Evolutionary conservation across 768 basidiomycete species (phyloP).

Genomic region (Leccinum arenicola): DNA sequence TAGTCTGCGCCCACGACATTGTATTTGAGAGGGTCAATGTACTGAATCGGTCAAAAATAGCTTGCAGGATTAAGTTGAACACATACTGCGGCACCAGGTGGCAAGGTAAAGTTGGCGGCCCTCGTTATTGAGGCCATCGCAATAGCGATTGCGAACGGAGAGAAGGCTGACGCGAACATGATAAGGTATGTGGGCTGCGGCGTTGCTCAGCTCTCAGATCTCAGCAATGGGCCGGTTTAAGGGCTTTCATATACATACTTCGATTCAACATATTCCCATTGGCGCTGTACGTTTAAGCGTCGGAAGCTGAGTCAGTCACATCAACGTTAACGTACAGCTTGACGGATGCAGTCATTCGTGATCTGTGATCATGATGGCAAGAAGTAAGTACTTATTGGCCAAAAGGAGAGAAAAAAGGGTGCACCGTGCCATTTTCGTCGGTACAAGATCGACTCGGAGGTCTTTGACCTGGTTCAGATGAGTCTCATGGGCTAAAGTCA

Average conservation of each 20-base stretch:
- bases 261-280: neutral
- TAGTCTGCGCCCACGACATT: slow-evolving; percentile 49
- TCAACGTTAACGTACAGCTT: no score
- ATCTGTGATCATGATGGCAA: neutral
- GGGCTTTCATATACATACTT: neutral
- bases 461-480: neutral
- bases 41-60: slow-evolving; percentile 30
- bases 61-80: neutral
- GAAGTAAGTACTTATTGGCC: no score
- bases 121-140: neutral
- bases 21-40: slow-evolving; percentile 48
- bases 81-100: slow-evolving; percentile 22
- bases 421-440: neutral
- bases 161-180: slow-evolving; percentile 6
- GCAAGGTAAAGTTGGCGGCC: slow-evolving; percentile 5
- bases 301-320: neutral
- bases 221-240: neutral
- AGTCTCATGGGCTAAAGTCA: neutral
- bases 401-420: neutral
- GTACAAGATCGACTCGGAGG: neutral
- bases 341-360: no score
- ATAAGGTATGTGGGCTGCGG: neutral
- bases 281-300: neutral
- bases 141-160: slow-evolving; percentile 1
- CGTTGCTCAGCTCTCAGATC: neutral